Evolutionary conservation across 148 eudicot species (phyloP).

Genomic region (Fagopyrum homotropicum): DNA sequence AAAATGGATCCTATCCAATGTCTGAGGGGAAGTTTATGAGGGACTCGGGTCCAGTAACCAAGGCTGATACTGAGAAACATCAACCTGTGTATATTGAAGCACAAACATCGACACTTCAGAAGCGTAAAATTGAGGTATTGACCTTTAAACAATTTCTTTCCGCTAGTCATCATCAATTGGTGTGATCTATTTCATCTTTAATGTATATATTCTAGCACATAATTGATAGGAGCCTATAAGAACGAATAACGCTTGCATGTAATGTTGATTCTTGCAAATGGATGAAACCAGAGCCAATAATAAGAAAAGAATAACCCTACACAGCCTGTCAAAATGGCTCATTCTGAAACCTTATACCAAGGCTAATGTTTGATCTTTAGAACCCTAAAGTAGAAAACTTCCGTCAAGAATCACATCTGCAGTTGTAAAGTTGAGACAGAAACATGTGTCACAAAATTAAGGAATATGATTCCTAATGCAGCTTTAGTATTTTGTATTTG

Average conservation of each 20-base stretch:
- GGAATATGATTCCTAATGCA: too few relatives aligned
- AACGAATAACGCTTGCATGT: background rate
- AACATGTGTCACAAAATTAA: too few relatives aligned
- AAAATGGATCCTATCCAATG: constrained; percentile 24
- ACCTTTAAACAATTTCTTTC: background rate
- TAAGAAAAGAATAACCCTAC: background rate
- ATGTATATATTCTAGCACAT: background rate
- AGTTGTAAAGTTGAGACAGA: background rate
- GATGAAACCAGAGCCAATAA: background rate
- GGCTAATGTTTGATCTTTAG: background rate
- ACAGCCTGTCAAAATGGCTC: background rate
- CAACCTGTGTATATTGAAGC: constrained; percentile 24
- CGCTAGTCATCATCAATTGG: background rate
- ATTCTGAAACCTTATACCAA: background rate
- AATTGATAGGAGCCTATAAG: background rate
- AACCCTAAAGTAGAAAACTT: background rate
- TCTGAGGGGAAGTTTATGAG: constrained; percentile 17
- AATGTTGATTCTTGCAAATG: background rate
- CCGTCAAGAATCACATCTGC: background rate
- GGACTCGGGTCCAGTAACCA: constrained; percentile 32
- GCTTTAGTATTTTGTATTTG: too few relatives aligned
- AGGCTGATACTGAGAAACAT: constrained; percentile 27
- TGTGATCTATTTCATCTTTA: background rate
- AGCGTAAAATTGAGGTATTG: constrained; percentile 56
- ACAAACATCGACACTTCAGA: constrained; percentile 28